Evolutionary conservation across 1,284 basidiomycete species (phyloP).

Genomic region (Ustilago sp.): DNA sequence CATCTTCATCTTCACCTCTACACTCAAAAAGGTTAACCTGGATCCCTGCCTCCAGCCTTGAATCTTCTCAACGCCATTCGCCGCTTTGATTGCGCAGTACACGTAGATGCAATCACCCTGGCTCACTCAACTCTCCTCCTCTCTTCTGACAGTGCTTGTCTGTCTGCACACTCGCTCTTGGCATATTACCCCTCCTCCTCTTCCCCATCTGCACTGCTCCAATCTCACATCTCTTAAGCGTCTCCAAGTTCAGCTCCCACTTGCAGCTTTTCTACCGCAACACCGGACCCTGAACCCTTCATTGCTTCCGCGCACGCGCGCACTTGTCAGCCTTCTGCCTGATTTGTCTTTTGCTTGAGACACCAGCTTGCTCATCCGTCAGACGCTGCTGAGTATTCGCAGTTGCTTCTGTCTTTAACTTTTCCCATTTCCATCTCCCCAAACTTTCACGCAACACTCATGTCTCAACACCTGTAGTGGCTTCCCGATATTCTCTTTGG

Average conservation of each 20-base stretch:
- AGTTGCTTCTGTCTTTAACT: background rate
- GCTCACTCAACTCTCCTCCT: background rate
- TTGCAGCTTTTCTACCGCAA: background rate
- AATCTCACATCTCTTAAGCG: background rate
- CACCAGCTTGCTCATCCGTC: background rate
- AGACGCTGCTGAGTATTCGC: background rate
- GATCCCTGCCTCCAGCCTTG: background rate
- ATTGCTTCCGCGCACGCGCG: background rate
- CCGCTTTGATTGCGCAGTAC: slow-evolving; percentile 11
- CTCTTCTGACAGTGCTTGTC: background rate
- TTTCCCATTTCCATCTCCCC: background rate
- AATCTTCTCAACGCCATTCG: slow-evolving; percentile 2
- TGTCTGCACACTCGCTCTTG: too few relatives aligned
- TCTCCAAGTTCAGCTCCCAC: background rate
- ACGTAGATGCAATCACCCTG: slow-evolving; percentile 4
- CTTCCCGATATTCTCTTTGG: slow-evolving; percentile 27
- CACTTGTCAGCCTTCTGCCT: background rate
- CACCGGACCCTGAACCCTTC: background rate
- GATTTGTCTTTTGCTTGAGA: background rate
- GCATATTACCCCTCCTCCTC: background rate
- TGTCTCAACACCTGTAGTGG: slow-evolving; percentile 9
- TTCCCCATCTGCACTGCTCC: background rate
- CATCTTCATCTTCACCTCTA: background rate
- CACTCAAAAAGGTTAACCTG: background rate
- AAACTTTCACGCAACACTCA: background rate